Base-by-base conservation (phyloP, 108 stramenopile genomes). In the Nitzschia sp. region DNA sequence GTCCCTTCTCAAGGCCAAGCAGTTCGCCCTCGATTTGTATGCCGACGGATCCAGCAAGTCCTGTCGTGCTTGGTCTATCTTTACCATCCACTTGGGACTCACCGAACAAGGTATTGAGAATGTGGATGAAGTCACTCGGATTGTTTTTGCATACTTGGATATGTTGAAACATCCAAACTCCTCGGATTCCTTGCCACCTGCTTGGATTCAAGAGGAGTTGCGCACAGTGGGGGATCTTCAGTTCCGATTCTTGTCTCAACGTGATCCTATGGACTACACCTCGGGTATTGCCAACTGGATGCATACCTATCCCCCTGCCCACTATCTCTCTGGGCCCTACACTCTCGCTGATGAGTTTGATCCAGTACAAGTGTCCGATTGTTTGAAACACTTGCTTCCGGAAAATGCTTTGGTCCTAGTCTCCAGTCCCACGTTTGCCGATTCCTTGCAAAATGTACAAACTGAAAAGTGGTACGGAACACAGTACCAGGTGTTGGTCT, bases 1-100 rank as follows among this genome's bases (percentile, higher is more conserved):
- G 44, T 43, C 71, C 25, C 62, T 79, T 15, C 63, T 91, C 15
- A 89, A 87, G 69, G 20, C 38, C 8, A 81, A 78, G 67, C 70
- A 77, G 29, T 90, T 85, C 80, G 92, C 86, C 0, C 81, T 88
- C 29, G 87, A 83, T 15, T 77, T 93, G 26, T 80, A 72, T 25
- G 82, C 88, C 25, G 86, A 85, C 61, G 79, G 78, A 44, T 24
- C 42, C 11, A 58, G 69, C 5, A 51, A 67, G 41, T 48, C 52
- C 41, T 81, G 78, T 57, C 51, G 50, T 15, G 75, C 83, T 43
- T 93, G 79, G 69, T 58, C 76, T 15, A 60, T 71, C 37, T 90
- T 89, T 74, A 58, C 63, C 15, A 67, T 89, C 17, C 44, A 42
- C 6, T 71, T 89, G 8, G 84, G 88, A 55, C 70, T 86, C 39